Conservation (phyloP, 495 filamentous ascomycete genomes). For the Penicillium coffeae region DNA sequence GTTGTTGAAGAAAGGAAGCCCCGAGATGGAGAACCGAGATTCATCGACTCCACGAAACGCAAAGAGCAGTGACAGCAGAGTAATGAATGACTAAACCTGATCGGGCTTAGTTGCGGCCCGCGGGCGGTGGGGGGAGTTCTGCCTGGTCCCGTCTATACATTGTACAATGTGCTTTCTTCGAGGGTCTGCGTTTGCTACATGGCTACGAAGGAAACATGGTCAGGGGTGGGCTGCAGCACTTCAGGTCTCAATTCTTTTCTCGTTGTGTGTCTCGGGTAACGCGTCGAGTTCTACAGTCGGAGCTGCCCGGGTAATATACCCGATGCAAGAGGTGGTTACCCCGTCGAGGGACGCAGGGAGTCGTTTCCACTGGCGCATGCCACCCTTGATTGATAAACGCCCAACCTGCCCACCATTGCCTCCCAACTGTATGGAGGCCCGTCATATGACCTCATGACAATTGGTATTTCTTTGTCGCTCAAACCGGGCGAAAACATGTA, state of each 20-base stretch:
- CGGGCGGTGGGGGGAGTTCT: constrained; percentile 17
- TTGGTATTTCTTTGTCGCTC: background rate
- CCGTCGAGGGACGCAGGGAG: constrained; percentile 8
- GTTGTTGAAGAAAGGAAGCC: constrained; percentile 8
- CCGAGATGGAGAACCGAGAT: constrained; percentile 10
- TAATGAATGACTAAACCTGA: constrained; percentile 28
- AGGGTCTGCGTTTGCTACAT: background rate
- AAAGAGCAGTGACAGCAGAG: constrained; percentile 27
- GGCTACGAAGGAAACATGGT: no score
- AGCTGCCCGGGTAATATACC: background rate
- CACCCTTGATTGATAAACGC: constrained; percentile 22
- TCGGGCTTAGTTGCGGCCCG: constrained; percentile 21
- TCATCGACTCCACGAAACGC: constrained; percentile 12
- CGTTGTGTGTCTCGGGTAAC: background rate
- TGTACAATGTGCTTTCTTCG: background rate
- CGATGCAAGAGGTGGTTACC: background rate
- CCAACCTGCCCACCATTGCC: constrained; percentile 1
- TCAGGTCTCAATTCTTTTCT: background rate
- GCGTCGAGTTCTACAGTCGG: background rate
- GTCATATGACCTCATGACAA: background rate
- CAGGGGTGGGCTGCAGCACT: no score
- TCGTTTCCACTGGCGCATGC: constrained; percentile 8
- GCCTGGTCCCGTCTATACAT: constrained; percentile 2
- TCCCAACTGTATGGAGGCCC: constrained; percentile 3
- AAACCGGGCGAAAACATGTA: background rate